These are phyloP conservation scores for Trichophyton schoenleinii DNA, from an alignment of 2,329 filamentous ascomycete species.

Conservation along the genomic window DNA sequence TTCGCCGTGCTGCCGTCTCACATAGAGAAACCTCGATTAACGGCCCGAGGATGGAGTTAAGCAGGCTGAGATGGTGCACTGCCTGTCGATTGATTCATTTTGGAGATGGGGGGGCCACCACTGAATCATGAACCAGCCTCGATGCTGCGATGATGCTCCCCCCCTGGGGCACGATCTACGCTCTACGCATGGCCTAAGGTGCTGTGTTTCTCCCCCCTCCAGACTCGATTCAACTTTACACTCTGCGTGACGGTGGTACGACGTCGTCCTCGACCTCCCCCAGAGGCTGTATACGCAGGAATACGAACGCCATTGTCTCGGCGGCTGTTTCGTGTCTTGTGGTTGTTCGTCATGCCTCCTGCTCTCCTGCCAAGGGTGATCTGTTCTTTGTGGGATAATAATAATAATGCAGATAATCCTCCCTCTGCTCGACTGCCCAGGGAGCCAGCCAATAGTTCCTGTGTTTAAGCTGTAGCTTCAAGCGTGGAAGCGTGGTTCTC, in stretches of 20 bases:
- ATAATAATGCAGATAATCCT: neutral
- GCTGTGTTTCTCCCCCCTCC: neutral
- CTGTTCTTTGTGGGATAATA: neutral
- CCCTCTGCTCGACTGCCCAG: neutral
- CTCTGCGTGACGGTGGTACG: neutral
- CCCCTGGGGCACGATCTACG: neutral
- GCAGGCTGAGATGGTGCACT: neutral
- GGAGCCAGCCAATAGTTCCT: neutral
- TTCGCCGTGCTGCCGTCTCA: neutral
- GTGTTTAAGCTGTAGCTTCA: neutral
- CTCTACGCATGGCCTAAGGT: neutral
- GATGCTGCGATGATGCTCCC: neutral
- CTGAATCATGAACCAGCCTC: neutral
- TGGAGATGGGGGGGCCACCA: neutral
- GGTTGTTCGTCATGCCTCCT: neutral
- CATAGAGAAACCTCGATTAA: neutral
- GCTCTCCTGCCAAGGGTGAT: conserved; percentile 1
- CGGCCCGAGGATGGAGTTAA: neutral
- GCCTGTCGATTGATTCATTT: neutral
- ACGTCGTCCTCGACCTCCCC: neutral
- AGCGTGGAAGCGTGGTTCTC: neutral
- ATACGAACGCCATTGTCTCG: conserved; percentile 1
- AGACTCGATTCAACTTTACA: neutral
- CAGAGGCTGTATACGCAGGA: neutral
- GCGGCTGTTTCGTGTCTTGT: neutral